These are phyloP conservation scores for Acer negundo DNA, from an alignment of 345 rosid genomes.

Conservation along the genomic window DNA sequence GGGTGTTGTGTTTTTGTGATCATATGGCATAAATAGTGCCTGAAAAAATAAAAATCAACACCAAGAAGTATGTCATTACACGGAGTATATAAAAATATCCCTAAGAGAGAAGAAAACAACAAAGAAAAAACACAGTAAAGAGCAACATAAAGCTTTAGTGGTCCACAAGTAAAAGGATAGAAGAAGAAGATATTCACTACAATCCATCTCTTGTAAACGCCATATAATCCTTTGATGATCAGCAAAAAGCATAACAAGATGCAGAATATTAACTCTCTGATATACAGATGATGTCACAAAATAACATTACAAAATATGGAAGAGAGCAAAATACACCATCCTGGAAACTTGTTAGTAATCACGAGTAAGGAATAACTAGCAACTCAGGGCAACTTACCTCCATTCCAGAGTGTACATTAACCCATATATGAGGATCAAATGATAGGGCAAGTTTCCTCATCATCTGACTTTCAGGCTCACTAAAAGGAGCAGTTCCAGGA, in stretches of 20 bases:
- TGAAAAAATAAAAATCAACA: conserved; percentile 31
- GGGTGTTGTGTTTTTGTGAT: conserved; percentile 90
- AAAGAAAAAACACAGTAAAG: background rate
- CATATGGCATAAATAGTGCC: conserved; percentile 98
- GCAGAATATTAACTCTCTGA: background rate
- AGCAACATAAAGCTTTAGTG: conserved; percentile 5
- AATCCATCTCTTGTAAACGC: background rate
- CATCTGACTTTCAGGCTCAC: conserved; percentile 94
- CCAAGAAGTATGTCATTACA: conserved; percentile 15
- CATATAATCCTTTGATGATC: background rate
- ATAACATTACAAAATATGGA: background rate
- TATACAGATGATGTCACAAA: background rate
- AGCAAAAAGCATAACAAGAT: background rate
- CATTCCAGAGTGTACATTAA: conserved; percentile 97
- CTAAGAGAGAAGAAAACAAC: conserved; percentile 3
- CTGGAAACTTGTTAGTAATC: background rate
- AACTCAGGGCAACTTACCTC: conserved; percentile 49
- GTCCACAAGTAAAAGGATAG: background rate
- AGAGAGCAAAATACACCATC: background rate
- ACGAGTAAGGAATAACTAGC: background rate
- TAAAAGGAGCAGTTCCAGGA: conserved; percentile 91
- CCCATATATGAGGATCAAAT: conserved; percentile 95
- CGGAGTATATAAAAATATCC: conserved; percentile 7
- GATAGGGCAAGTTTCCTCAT: conserved; percentile 89
- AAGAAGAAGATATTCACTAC: background rate